Conservation (phyloP, 108 stramenopile species). For the Nannochloropsis granulata region DNA sequence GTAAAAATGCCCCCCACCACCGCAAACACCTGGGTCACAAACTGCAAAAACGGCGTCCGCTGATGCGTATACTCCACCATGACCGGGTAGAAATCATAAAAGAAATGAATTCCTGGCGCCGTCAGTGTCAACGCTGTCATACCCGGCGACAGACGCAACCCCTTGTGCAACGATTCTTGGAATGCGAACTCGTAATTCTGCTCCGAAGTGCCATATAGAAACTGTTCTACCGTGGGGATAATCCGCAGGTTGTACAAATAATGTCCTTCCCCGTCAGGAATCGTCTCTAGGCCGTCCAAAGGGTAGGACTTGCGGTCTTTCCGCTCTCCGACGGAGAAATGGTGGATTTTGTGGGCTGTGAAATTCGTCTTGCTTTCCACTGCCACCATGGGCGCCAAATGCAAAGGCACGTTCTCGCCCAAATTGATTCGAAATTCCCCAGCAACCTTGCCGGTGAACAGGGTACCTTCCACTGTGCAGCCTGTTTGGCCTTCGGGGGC, state of each 20-base stretch:
- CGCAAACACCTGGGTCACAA: constrained; percentile 15
- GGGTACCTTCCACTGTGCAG: neutral
- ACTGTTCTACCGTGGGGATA: neutral
- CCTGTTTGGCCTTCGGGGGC: neutral
- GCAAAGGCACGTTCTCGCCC: neutral
- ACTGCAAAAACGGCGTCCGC: constrained; percentile 10
- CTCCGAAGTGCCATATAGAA: neutral
- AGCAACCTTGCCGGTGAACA: neutral
- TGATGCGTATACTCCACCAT: constrained; percentile 18
- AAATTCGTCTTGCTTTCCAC: neutral
- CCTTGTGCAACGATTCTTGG: neutral
- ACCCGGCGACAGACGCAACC: neutral
- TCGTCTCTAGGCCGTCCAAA: neutral
- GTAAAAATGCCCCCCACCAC: constrained; percentile 18
- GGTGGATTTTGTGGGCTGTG: neutral
- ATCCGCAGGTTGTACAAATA: neutral
- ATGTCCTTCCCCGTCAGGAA: neutral
- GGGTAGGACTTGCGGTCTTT: neutral
- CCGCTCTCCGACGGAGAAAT: neutral
- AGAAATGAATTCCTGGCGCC: neutral
- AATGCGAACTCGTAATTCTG: neutral
- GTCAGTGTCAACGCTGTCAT: neutral
- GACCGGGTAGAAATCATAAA: constrained; percentile 15
- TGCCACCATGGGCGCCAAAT: neutral
- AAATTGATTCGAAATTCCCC: neutral